Evolutionary conservation across 1,284 basidiomycete species (phyloP).

Genomic region (Bondarzewia mesenterica): DNA sequence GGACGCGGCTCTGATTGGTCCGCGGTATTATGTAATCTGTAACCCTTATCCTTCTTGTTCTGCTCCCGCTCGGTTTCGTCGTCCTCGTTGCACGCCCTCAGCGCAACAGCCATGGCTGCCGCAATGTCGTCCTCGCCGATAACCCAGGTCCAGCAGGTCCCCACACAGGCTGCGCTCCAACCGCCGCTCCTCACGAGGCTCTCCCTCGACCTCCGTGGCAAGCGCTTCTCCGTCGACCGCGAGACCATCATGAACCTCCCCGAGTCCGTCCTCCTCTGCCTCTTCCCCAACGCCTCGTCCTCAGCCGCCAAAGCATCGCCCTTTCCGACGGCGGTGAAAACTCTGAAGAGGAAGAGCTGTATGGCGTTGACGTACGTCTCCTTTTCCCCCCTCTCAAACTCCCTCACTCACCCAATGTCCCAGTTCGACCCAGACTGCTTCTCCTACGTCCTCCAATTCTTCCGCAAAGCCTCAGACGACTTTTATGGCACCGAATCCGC

Average conservation of each 20-base stretch:
- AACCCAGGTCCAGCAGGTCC: conserved; percentile 76
- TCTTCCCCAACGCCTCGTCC: conserved; percentile 95
- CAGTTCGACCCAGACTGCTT: conserved; percentile 98
- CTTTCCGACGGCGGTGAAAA: conserved; percentile 68
- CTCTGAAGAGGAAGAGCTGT: conserved; percentile 90
- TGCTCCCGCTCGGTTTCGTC: not conserved
- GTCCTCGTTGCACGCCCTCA: too few relatives aligned
- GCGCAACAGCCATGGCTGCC: conserved; percentile 37
- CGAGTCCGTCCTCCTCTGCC: conserved; percentile 91
- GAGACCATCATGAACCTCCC: conserved; percentile 98
- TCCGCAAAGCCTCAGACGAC: conserved; percentile 76
- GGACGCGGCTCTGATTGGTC: too few relatives aligned
- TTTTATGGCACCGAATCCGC: conserved; percentile 85
- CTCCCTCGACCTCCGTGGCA: conserved; percentile 87
- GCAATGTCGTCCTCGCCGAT: conserved; percentile 66
- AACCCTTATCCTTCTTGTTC: too few relatives aligned
- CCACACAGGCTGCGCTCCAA: conserved; percentile 64
- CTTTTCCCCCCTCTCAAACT: conserved; percentile 5
- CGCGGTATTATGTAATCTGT: too few relatives aligned
- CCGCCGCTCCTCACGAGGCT: conserved; percentile 81
- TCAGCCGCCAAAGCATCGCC: conserved; percentile 78
- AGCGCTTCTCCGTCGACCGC: conserved; percentile 90
- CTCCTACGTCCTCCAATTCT: conserved; percentile 88
- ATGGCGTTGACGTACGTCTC: conserved; percentile 85
- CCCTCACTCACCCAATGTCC: conserved; percentile 6